phyloP scores from a whole-genome alignment of 2,329 filamentous ascomycete species.

The Zarea fungicola region DNA sequence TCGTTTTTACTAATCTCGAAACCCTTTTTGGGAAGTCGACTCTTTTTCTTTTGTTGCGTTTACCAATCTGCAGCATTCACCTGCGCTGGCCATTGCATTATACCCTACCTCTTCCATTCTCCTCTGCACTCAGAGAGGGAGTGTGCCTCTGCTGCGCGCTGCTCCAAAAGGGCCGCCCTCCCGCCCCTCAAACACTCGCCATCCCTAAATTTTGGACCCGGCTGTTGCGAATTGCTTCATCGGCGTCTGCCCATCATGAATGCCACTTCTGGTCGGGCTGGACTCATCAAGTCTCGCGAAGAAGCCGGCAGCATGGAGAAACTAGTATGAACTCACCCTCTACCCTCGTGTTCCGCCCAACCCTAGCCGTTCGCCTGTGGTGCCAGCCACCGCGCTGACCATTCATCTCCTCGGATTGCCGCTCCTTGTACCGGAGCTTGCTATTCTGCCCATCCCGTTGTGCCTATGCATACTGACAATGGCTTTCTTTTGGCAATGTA shows the following conservation, averaged over 20 bases:
- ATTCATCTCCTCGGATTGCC: no score
- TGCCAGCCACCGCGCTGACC: no score
- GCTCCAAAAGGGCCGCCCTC: background rate
- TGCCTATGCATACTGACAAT: conserved; percentile 9
- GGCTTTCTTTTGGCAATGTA: background rate
- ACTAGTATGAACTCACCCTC: conserved; percentile 44
- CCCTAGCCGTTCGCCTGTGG: no score
- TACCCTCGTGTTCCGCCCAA: background rate
- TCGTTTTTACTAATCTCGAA: background rate
- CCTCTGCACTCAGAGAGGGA: background rate
- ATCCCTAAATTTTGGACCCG: conserved; percentile 1
- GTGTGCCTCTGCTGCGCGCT: background rate
- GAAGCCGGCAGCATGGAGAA: conserved; percentile 51
- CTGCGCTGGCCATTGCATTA: background rate
- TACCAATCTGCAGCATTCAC: background rate
- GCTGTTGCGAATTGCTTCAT: conserved; percentile 8
- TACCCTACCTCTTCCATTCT: background rate
- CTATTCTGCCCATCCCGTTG: background rate
- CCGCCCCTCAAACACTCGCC: conserved; percentile 9
- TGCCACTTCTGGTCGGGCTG: conserved; percentile 48
- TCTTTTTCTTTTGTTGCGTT: background rate
- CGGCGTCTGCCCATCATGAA: conserved; percentile 28
- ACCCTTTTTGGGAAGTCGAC: background rate
- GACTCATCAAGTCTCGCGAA: conserved; percentile 49
- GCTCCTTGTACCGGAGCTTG: no score